These are phyloP conservation scores for Inga laurina DNA, from an alignment of 306 rosid species.

Conservation along the genomic window DNA sequence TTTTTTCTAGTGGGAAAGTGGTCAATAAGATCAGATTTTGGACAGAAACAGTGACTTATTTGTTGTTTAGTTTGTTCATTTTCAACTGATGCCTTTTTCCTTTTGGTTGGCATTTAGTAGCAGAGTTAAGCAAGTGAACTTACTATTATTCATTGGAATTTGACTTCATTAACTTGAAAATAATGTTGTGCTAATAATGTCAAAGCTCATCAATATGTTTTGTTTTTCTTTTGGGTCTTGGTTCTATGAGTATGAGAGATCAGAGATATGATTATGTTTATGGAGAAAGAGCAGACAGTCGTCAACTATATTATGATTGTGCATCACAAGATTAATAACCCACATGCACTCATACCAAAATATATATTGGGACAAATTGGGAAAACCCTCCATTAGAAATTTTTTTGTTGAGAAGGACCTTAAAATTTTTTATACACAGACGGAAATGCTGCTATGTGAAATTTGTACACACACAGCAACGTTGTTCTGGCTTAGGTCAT, in stretches of 20 bases:
- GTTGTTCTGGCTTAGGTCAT: too few relatives aligned
- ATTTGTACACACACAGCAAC: too few relatives aligned
- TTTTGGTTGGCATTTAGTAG: background rate
- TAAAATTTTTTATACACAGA: too few relatives aligned
- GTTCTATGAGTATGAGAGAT: background rate
- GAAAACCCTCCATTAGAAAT: too few relatives aligned
- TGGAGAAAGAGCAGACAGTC: slow-evolving; percentile 5
- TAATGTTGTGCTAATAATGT: background rate
- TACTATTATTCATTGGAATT: background rate
- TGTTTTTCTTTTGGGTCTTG: background rate
- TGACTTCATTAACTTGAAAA: background rate
- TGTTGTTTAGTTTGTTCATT: background rate
- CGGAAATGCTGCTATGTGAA: too few relatives aligned
- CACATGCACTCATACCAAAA: background rate
- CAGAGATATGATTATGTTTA: slow-evolving; percentile 9
- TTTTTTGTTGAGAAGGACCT: too few relatives aligned
- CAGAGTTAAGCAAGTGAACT: background rate
- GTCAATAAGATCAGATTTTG: slow-evolving; percentile 6
- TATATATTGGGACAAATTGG: background rate
- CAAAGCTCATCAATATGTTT: background rate
- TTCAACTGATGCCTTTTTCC: background rate
- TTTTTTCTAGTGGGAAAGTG: background rate
- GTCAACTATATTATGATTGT: background rate
- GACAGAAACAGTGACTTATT: background rate
- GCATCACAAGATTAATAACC: background rate